phyloP scores from a whole-genome alignment of 306 rosid species.

The Lagenaria siceraria region DNA sequence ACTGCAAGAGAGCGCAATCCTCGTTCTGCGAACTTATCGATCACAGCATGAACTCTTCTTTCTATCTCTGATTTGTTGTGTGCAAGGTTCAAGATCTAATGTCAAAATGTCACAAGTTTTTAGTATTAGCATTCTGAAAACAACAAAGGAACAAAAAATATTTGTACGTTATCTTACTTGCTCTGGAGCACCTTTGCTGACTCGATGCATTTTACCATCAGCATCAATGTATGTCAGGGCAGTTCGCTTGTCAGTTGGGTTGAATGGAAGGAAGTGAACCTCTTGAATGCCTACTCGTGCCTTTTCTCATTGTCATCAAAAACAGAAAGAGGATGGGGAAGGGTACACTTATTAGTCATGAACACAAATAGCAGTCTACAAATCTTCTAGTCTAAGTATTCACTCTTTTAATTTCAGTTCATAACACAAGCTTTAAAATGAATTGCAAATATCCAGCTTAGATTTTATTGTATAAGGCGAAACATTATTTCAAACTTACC shows the following conservation, averaged over 20 bases:
- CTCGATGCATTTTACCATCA: constrained; percentile 65
- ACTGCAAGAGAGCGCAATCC: constrained; percentile 84
- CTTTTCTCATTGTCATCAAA: constrained; percentile 19
- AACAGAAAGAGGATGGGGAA: constrained; percentile 1
- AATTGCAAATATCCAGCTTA: background rate
- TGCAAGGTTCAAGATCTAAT: constrained; percentile 69
- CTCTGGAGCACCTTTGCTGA: constrained; percentile 89
- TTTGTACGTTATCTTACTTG: constrained; percentile 36
- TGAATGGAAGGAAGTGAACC: constrained; percentile 84
- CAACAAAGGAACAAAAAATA: background rate
- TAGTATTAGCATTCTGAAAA: constrained; percentile 1
- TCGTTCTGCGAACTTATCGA: constrained; percentile 66
- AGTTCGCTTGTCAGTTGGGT: constrained; percentile 77
- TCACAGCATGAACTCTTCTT: constrained; percentile 49
- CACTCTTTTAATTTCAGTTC: background rate
- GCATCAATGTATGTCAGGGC: constrained; percentile 68
- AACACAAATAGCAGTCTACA: background rate
- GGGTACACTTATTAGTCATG: background rate
- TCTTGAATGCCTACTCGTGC: constrained; percentile 67
- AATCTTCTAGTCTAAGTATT: background rate
- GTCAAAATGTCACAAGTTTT: constrained; percentile 13
- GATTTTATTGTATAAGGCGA: background rate
- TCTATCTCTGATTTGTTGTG: constrained; percentile 61
- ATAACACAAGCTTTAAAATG: background rate
- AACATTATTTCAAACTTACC: constrained; percentile 20